Conservation (phyloP, 2,329 filamentous ascomycete genomes). For the Aspergillus vadensis region DNA sequence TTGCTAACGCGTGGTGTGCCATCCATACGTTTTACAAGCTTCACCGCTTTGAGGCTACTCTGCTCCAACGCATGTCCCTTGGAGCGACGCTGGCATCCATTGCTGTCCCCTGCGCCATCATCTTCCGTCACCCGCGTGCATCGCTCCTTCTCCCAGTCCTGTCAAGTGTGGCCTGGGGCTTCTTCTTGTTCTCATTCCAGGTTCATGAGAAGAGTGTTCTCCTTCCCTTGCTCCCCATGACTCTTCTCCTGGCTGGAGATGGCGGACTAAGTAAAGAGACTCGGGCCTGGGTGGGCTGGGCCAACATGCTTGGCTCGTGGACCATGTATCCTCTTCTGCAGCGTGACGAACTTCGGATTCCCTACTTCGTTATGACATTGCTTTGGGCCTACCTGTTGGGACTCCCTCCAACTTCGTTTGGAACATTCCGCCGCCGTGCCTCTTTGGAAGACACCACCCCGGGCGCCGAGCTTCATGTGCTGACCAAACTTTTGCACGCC, state of each 20-base stretch:
- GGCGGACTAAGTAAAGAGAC: conserved; percentile 74
- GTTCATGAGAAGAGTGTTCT: conserved; percentile 98
- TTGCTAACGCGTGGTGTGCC: conserved; percentile 97
- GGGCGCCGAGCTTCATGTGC: conserved; percentile 52
- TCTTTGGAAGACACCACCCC: conserved; percentile 36
- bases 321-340: conserved; percentile 90
- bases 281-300: conserved; percentile 92
- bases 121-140: conserved; percentile 77
- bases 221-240: conserved; percentile 91
- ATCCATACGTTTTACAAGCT: conserved; percentile 89
- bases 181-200: conserved; percentile 97
- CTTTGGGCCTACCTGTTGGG: conserved; percentile 92
- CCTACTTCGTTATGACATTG: conserved; percentile 80
- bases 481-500: conserved; percentile 71
- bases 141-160: conserved; percentile 77
- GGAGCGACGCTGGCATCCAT: conserved; percentile 75
- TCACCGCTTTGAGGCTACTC: conserved; percentile 66
- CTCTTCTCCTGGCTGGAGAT: conserved; percentile 75
- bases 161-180: conserved; percentile 86
- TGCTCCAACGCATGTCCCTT: conserved; percentile 77
- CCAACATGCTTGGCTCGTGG: conserved; percentile 85
- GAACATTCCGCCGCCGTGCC: conserved; percentile 62
- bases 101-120: conserved; percentile 72
- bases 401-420: conserved; percentile 74
- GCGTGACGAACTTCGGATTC: conserved; percentile 78